Conservation (phyloP, 2,329 filamentous ascomycete genomes). For the Fusarium sp. region DNA sequence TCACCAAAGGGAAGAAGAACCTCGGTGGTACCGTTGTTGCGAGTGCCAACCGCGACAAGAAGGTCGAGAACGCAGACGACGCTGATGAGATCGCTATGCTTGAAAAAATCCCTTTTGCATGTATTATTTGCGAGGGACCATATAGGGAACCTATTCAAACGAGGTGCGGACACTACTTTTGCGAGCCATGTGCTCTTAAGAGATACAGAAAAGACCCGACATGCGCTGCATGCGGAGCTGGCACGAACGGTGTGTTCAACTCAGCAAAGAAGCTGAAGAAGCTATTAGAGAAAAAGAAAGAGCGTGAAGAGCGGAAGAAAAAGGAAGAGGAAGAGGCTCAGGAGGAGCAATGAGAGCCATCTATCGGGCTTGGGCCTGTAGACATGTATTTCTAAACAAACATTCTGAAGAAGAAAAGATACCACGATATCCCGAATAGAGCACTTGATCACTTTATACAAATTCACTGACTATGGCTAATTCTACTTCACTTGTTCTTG, state of each 20-base stretch:
- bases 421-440: neutral
- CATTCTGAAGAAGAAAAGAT: conserved; percentile 7
- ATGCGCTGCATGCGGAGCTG: conserved; percentile 85
- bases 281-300: conserved; percentile 77
- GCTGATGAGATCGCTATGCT: conserved; percentile 75
- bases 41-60: conserved; percentile 61
- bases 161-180: conserved; percentile 96
- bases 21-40: conserved; percentile 69
- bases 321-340: conserved; percentile 60
- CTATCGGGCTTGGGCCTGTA: neutral
- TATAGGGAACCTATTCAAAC: conserved; percentile 87
- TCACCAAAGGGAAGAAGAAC: conserved; percentile 75
- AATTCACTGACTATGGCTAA: neutral
- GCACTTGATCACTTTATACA: neutral
- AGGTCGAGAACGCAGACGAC: conserved; percentile 51
- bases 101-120: conserved; percentile 88
- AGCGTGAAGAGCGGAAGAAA: conserved; percentile 66
- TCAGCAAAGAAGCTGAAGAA: conserved; percentile 84
- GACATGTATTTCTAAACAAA: neutral
- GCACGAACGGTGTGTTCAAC: conserved; percentile 91
- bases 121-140: conserved; percentile 81
- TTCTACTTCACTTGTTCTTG: neutral
- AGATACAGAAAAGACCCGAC: conserved; percentile 86
- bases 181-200: conserved; percentile 86
- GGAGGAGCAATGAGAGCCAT: conserved; percentile 43